Conservation (phyloP, 2,329 filamentous ascomycete species). For the Onygenales sp. region DNA sequence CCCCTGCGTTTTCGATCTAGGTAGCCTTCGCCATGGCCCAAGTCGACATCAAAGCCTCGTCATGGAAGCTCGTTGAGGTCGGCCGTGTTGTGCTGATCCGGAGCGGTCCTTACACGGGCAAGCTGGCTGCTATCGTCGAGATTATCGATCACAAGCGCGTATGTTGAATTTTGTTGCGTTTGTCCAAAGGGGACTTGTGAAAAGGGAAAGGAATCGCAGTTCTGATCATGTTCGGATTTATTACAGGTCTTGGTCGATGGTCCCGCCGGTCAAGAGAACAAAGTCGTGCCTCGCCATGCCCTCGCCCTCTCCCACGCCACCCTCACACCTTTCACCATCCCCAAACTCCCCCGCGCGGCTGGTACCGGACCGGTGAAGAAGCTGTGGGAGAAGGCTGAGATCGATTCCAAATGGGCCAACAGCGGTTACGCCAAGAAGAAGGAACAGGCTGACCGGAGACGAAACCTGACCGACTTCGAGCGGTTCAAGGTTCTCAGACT, state of each 20-base stretch:
- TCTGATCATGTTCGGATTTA: neutral
- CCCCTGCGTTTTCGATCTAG: constrained; percentile 28
- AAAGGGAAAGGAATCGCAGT: constrained; percentile 8
- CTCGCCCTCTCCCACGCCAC: constrained; percentile 72
- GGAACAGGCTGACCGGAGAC: constrained; percentile 74
- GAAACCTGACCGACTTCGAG: constrained; percentile 94
- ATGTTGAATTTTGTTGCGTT: constrained; percentile 44
- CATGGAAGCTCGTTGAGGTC: constrained; percentile 96
- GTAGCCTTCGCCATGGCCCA: constrained; percentile 68
- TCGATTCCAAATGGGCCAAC: constrained; percentile 88
- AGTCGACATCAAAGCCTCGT: constrained; percentile 69
- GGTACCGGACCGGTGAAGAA: constrained; percentile 76
- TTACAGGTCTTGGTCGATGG: constrained; percentile 89
- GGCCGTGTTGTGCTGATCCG: constrained; percentile 93
- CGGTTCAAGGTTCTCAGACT: constrained; percentile 99
- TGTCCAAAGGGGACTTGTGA: no score
- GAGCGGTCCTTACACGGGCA: constrained; percentile 69
- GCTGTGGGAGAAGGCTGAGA: constrained; percentile 81
- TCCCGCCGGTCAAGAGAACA: constrained; percentile 70
- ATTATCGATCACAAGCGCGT: constrained; percentile 99
- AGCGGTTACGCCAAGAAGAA: constrained; percentile 93
- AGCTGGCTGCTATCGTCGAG: constrained; percentile 91
- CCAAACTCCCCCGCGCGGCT: constrained; percentile 74
- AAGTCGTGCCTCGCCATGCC: constrained; percentile 78
- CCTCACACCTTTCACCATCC: constrained; percentile 81